A percentile compares a stretch with the other conserved stretches of the same genome.
Conservation (phyloP, 306 rosid genomes). For the Dalbergia cultrata region DNA sequence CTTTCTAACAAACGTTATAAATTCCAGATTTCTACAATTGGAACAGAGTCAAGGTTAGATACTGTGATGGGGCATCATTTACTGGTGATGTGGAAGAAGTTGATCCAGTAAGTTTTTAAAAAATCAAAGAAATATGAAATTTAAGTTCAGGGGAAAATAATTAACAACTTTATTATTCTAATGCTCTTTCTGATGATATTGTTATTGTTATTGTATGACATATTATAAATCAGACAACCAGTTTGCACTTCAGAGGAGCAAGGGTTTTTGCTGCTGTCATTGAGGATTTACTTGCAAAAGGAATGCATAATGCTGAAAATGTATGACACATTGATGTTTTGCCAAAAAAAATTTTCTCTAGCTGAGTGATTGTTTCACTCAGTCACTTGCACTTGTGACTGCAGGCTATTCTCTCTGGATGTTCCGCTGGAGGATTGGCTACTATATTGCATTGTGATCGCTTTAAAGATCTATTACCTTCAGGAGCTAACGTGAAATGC, state of each 20-base stretch:
- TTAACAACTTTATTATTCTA: neutral
- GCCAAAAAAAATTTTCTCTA: neutral
- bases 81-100: constrained; percentile 83
- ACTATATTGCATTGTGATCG: constrained; percentile 82
- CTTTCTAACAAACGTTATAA: constrained; percentile 22
- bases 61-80: constrained; percentile 93
- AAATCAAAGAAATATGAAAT: constrained; percentile 7
- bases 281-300: constrained; percentile 72
- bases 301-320: constrained; percentile 75
- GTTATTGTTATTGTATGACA: neutral
- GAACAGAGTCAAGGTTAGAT: constrained; percentile 82
- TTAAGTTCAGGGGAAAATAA: neutral
- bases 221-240: constrained; percentile 59
- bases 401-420: constrained; percentile 90
- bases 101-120: constrained; percentile 65
- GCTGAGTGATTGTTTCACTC: neutral
- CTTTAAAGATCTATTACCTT: constrained; percentile 65
- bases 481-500: constrained; percentile 69
- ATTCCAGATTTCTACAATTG: constrained; percentile 78
- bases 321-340: constrained; percentile 49
- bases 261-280: constrained; percentile 68
- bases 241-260: constrained; percentile 86
- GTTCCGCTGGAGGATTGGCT: constrained; percentile 93
- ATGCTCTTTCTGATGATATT: constrained; percentile 12
- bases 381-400: constrained; percentile 22